These are phyloP conservation scores for Typha latifolia DNA, from an alignment of 176 grass and related monocot genomes.

Conservation along the genomic window DNA sequence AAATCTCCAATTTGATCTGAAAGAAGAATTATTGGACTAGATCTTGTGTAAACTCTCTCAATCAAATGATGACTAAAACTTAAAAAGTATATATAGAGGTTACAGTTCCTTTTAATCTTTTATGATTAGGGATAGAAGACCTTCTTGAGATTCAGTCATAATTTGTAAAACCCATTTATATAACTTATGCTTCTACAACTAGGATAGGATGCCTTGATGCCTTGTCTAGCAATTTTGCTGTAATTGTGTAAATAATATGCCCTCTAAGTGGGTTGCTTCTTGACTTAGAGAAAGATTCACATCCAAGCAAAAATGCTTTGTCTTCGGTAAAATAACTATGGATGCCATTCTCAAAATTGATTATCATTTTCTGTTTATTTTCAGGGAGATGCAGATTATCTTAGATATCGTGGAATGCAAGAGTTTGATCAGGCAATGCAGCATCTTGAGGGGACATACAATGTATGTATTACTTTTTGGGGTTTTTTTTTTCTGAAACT, in stretches of 20 bases:
- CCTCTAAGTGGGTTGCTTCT: not conserved
- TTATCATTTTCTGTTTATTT: not conserved
- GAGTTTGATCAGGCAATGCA: constrained; percentile 89
- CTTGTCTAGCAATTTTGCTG: not conserved
- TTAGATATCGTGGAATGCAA: constrained; percentile 73
- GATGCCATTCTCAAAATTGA: constrained; percentile 8
- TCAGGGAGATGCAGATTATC: constrained; percentile 80
- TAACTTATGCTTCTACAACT: too few relatives aligned
- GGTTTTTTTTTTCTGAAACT: not conserved
- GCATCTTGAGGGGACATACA: constrained; percentile 81
- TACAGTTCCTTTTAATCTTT: not conserved
- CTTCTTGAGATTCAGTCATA: not conserved
- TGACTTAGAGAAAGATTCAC: not conserved
- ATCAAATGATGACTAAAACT: not conserved
- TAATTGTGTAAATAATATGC: not conserved
- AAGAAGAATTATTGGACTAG: not conserved
- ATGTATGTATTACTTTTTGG: constrained; percentile 34
- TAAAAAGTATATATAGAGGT: not conserved
- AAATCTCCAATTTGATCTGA: not conserved
- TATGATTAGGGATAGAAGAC: not conserved
- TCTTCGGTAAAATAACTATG: constrained; percentile 9
- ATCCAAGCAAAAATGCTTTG: not conserved
- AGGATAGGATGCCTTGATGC: not conserved
- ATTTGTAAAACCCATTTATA: not conserved
- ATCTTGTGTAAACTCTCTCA: not conserved